Base-by-base conservation (phyloP, 176 grass and related monocot genomes). In the Lolium rigidum region DNA sequence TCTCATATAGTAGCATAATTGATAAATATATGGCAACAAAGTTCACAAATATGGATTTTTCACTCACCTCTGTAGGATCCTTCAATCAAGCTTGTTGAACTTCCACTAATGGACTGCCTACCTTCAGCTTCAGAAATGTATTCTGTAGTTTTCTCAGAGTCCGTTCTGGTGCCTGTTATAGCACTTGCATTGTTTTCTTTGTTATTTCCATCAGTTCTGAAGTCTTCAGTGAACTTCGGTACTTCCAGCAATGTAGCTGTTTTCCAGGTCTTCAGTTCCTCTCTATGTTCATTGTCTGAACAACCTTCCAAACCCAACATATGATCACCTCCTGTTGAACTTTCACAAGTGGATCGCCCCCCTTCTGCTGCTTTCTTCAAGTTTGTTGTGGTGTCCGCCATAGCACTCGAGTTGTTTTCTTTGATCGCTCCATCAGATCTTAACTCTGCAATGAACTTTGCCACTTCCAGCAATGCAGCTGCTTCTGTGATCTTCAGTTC, bases 101-200 rank as follows among this genome's bases (percentile, higher is more conserved):
- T 86, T 69, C 10, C 37, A 31, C 18, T 6, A 48, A 28, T 60
- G 41, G 15, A 50, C n/a, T 76, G 60, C 10, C 17, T 59, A 52
- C 18, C 69, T 81, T 69, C 77, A 76, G 49, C 4, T 76, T 80
- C 50, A 39, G 60, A 43, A 76, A 7, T 85, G 7, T 76, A 14
- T 59, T 41, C 54, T 51, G 11, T 18, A 67, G 49, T 20, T 76
- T 65, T 59, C 18, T 76, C 73, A 46, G 70, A 68, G 10, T 41
- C 58, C 10, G 6, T 49, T 60, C 15, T 75, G 10, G 9, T 69
- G 39, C 6, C 61, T 5, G 1, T 60, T 69, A 52, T 43, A 81
- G 26, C 70, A 85, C 38, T 69, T 76, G 2, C 58, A 69, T 68
- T 46, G 60, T 70, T 83, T 51, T 78, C 71, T 35, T 87, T 68